These are phyloP conservation scores for Nicotiana obtusifolia DNA, from an alignment of 257 asterid genomes.

Conservation along the genomic window DNA sequence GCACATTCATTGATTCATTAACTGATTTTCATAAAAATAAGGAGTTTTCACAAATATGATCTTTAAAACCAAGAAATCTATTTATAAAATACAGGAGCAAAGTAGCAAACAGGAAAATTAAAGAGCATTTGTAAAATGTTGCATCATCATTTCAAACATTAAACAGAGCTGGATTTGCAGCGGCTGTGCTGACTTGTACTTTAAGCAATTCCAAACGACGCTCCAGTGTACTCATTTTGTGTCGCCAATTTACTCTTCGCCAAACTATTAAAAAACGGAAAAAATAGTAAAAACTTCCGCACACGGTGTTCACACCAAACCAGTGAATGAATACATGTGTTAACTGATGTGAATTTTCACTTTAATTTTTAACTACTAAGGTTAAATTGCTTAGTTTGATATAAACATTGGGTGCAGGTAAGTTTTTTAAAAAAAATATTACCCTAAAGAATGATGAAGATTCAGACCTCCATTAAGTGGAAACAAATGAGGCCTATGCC, in stretches of 20 bases:
- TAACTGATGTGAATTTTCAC: too few species aligned
- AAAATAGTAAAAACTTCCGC: too few species aligned
- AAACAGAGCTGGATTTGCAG: conserved; percentile 80
- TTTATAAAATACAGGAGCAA: not conserved
- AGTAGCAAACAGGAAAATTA: not conserved
- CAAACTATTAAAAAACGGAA: not conserved
- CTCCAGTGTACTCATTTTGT: conserved; percentile 67
- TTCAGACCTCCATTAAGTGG: too few species aligned
- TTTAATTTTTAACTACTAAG: too few species aligned
- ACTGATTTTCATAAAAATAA: not conserved
- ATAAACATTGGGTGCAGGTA: too few species aligned
- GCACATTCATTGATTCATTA: not conserved
- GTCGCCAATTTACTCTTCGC: conserved; percentile 52
- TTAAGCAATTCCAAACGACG: conserved; percentile 73
- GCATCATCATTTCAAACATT: not conserved
- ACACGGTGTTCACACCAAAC: too few species aligned
- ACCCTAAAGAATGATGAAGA: too few species aligned
- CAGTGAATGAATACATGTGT: too few species aligned
- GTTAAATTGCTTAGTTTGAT: too few species aligned
- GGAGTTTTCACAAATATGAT: not conserved
- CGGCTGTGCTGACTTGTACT: conserved; percentile 83
- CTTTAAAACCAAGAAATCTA: not conserved
- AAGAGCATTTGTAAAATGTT: not conserved
- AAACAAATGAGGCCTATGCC: too few species aligned
- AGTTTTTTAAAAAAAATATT: too few species aligned